A percentile compares a stretch with the other conserved stretches of the same genome.
These are phyloP conservation scores for Metschnikowia koreensis DNA, from an alignment of 805 yeast species.

Conservation along the genomic window DNA sequence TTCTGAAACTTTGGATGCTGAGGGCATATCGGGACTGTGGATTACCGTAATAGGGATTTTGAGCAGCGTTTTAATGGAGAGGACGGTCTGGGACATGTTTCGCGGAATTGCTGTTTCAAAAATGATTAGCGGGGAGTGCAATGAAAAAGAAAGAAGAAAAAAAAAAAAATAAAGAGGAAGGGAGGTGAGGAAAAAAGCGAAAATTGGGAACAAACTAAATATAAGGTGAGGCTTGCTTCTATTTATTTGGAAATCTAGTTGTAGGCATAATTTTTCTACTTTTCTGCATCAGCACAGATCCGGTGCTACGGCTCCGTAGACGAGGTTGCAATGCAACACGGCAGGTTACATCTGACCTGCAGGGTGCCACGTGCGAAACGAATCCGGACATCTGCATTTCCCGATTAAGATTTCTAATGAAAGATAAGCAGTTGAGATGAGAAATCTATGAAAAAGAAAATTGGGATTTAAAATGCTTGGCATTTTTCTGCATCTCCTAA, in stretches of 20 bases:
- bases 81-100: slow-evolving; percentile 8
- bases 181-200: neutral
- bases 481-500: neutral
- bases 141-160: neutral
- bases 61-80: slow-evolving; percentile 7
- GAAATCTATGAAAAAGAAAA: neutral
- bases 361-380: neutral
- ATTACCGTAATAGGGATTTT: slow-evolving; percentile 15
- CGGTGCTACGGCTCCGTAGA: neutral
- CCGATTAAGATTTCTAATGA: neutral
- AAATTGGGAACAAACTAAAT: neutral
- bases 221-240: neutral
- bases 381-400: neutral
- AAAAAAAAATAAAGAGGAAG: neutral
- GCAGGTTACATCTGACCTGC: neutral
- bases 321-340: neutral
- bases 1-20: slow-evolving; percentile 32
- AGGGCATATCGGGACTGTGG: slow-evolving; percentile 37
- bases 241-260: neutral
- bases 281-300: neutral
- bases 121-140: neutral
- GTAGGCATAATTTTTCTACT: neutral
- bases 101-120: slow-evolving; percentile 2
- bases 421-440: neutral
- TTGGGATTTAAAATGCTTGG: neutral